Evolutionary conservation across 441 rosid genomes (phyloP), one percentile per base, ranked within the genome.

Genomic region (Pelargonium myrrhifolium): DNA sequence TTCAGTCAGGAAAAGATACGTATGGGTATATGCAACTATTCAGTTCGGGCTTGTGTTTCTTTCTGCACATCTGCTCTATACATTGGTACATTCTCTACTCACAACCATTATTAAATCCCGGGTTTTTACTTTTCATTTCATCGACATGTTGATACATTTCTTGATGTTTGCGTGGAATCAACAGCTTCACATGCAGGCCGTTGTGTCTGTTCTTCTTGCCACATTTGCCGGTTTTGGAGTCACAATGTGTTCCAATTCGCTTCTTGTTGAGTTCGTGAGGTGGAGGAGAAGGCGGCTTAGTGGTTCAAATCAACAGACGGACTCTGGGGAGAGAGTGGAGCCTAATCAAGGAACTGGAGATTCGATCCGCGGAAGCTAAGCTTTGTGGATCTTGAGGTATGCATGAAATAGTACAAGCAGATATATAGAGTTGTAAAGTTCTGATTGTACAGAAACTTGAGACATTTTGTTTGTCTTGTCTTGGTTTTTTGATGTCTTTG

Each of bases 41-140:
- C 99, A 93, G 59, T 93, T 87, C 11, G 85, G 67, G 64, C 77
- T 89, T 56, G 91, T 93, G 74, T 90, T 91, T 80, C 68, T 85
- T 3, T 74, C 84, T 60, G 88, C 96, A 70, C 99, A 91, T 79
- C 82, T 91, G 59, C 86, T 84, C 79, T 88, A 84, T 70, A 71
- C 89, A n/a, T 62, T 85, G 81, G 97, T 93, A 75, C 83, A 90
- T 59, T 22, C 18, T 11, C 51, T 60, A 15, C 26, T 22, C 62
- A 4, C 8, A 2, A 21, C 20, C 21, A 43, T 68, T 61, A 9
- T 22, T 60, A 40, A 24, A 47, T 53, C 31, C 35, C 22, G 49
- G 42, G 43, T 47, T 53, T 12, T 0, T 20, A 20, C 3, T 58
- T 20, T 0, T 10, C 10, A 4, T 5, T 51, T 51, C 7, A 6